Evolutionary conservation across 495 filamentous ascomycete genomes (phyloP), one percentile per base, ranked within the genome.

Genomic region (Lasiosphaeria ovina): DNA sequence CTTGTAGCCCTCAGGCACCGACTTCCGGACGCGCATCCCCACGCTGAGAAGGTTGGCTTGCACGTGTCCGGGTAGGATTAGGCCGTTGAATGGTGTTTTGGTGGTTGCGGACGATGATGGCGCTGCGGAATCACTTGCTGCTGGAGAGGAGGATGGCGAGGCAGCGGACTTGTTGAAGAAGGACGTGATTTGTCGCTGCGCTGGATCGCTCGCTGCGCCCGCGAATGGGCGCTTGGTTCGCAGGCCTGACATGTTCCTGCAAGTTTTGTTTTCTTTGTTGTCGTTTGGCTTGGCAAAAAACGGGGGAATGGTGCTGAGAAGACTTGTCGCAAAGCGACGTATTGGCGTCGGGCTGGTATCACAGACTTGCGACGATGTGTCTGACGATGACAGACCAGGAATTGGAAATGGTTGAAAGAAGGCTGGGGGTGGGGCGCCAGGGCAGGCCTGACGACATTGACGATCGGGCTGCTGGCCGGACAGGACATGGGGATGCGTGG

Each of bases 21-120:
- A 87, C 74, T 98, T 97, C 61, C 93, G 88, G 54, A 98, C 83
- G 38, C 92, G 86, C 90, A 97, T 95, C 64, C 93, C 93, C 55
- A 98, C 93, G 60, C 81, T 88, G 4, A 97, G 78, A 12, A 97
- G 86, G 14, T 87, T 87, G 14, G 91, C 78, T 71, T 94, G 90
- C 31, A 96, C 80, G 24, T 76, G 77, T 8, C 75, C 69, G 8
- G 91, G 83, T 17, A 91, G 79, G 31, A 74, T 64, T 34, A 82
- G 83, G 54, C 73, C 75, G 17, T 77, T 80, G 7, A 76, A 64
- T 11, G 76, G 70, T 55, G 74, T 50, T 31, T 62, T 32, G 63
- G 47, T 9, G 44, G 54, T 16, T 38, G 51, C 36, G 51, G 51
- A 31, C 6, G 54, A 35, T 48, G 54, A 34, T 31, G 40, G 54